Evolutionary conservation across 2,329 filamentous ascomycete species (phyloP).

Genomic region (Fonsecaea pedrosoi): DNA sequence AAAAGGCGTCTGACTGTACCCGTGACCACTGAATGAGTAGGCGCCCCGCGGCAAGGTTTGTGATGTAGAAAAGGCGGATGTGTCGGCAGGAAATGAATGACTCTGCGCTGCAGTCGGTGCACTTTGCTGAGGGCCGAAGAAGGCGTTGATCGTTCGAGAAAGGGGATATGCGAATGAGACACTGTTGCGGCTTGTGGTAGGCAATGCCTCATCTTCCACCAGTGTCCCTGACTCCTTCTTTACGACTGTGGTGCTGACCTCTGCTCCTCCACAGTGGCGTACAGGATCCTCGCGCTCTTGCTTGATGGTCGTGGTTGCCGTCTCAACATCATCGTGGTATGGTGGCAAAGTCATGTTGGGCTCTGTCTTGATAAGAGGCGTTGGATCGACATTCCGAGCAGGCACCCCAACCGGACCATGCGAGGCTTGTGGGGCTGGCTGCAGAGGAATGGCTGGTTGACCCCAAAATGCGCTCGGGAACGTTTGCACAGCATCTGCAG

Average conservation of each 20-base stretch:
- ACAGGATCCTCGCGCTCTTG: conserved; percentile 12
- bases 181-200: background rate
- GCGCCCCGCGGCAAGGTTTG: background rate
- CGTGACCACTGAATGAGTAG: background rate
- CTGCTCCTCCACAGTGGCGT: background rate
- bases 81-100: background rate
- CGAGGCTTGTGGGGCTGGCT: conserved; percentile 15
- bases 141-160: conserved; percentile 8
- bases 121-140: conserved; percentile 7
- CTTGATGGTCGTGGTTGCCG: conserved; percentile 20
- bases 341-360: conserved; percentile 6
- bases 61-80: background rate
- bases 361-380: conserved; percentile 30
- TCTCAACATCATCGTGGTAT: background rate
- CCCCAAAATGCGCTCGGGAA: conserved; percentile 17
- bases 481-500: conserved; percentile 13
- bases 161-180: conserved; percentile 1
- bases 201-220: background rate
- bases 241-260: background rate
- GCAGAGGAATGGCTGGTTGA: conserved; percentile 21
- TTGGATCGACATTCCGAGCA: background rate
- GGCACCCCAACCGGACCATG: background rate
- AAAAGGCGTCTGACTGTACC: conserved; percentile 7
- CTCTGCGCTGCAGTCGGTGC: background rate
- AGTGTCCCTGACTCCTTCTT: conserved; percentile 11